These are phyloP conservation scores for Paecilomyces variotii DNA, from an alignment of 2,329 filamentous ascomycete species.

Conservation along the genomic window DNA sequence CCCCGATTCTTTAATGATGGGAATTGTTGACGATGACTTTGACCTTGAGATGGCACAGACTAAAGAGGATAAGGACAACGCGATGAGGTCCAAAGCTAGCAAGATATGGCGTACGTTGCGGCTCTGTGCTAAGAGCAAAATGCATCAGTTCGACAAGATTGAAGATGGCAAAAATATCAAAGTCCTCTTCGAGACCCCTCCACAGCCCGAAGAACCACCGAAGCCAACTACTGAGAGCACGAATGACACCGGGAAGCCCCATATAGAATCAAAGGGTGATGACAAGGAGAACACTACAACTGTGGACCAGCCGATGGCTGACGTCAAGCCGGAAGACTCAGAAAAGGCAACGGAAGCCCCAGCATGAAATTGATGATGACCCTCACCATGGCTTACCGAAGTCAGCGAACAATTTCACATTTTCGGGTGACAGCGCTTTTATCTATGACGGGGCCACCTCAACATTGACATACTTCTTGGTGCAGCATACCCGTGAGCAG, in stretches of 20 bases:
- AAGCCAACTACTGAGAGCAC: constrained; percentile 5
- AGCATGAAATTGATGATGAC: neutral
- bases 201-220: constrained; percentile 12
- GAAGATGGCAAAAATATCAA: constrained; percentile 68
- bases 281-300: neutral
- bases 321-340: neutral
- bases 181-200: constrained; percentile 36
- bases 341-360: neutral
- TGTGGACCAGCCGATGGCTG: neutral
- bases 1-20: constrained; percentile 60
- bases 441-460: neutral
- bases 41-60: constrained; percentile 74
- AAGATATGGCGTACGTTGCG: constrained; percentile 86
- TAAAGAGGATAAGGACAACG: constrained; percentile 51
- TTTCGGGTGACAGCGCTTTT: neutral
- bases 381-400: neutral
- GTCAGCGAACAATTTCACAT: neutral
- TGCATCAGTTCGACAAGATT: constrained; percentile 77
- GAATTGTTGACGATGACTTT: constrained; percentile 71
- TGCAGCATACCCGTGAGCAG: neutral
- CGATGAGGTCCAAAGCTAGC: constrained; percentile 68
- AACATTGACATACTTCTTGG: neutral
- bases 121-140: constrained; percentile 64
- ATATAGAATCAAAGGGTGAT: neutral
- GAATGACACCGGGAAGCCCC: neutral